These are phyloP conservation scores for Arctium lappa DNA, from an alignment of 129 eudicot species.

Conservation along the genomic window DNA sequence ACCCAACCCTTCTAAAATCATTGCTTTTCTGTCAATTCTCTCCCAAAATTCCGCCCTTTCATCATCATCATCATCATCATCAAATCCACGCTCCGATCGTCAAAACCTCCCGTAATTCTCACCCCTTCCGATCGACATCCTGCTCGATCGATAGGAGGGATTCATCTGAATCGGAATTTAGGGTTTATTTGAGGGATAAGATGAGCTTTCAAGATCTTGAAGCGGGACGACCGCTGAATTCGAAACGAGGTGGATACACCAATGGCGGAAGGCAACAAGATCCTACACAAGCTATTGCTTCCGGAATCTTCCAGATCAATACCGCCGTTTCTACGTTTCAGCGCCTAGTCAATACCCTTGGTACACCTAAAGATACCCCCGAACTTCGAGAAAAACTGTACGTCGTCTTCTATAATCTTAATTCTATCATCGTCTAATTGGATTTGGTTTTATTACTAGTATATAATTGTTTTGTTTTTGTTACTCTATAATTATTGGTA, in stretches of 20 bases:
- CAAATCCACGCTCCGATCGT: not conserved
- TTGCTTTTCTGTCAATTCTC: slow-evolving; percentile 27
- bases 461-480: not conserved
- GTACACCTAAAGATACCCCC: slow-evolving; percentile 97
- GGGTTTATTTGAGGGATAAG: slow-evolving; percentile 22
- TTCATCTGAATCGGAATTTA: slow-evolving; percentile 6
- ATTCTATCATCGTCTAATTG: not conserved
- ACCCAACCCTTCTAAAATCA: not conserved
- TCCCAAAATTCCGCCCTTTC: slow-evolving; percentile 1
- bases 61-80: not conserved
- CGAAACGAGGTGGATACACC: slow-evolving; percentile 39
- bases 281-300: slow-evolving; percentile 92
- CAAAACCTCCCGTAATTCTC: not conserved
- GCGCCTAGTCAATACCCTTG: slow-evolving; percentile 87
- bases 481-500: not conserved
- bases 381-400: slow-evolving; percentile 94
- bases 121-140: not conserved
- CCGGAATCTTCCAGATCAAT: slow-evolving; percentile 94
- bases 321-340: slow-evolving; percentile 86
- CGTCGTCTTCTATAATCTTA: not conserved
- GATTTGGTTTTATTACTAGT: not conserved
- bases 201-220: slow-evolving; percentile 98
- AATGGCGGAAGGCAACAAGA: slow-evolving; percentile 63
- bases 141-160: slow-evolving; percentile 22
- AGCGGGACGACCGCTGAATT: slow-evolving; percentile 59